A percentile compares a stretch with the other conserved stretches of the same genome.
These are phyloP conservation scores for Teratosphaeriaceae sp. DNA, from an alignment of 2,329 filamentous ascomycete genomes.

Conservation along the genomic window DNA sequence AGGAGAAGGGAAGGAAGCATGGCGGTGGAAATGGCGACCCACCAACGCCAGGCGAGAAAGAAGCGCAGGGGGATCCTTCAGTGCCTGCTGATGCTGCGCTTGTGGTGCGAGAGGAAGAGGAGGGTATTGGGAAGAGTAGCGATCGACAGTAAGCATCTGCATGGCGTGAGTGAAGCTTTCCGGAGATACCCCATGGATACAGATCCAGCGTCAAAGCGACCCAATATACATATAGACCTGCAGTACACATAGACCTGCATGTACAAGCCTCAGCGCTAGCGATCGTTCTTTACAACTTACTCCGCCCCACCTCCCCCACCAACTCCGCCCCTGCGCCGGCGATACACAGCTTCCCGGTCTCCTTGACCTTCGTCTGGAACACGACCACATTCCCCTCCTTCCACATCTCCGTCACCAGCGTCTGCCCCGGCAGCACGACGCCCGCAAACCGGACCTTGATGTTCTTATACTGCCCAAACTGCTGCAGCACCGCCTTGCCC, in stretches of 20 bases:
- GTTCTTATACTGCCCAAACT: conserved; percentile 77
- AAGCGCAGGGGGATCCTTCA: too few relatives aligned
- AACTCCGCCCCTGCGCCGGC: conserved; percentile 74
- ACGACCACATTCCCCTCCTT: conserved; percentile 71
- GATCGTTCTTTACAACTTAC: conserved; percentile 43
- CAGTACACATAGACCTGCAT: too few relatives aligned
- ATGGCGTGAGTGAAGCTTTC: too few relatives aligned
- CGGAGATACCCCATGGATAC: too few relatives aligned
- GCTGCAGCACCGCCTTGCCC: conserved; percentile 82
- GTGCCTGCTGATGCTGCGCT: too few relatives aligned
- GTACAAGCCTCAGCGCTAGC: too few relatives aligned
- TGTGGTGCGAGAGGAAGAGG: too few relatives aligned
- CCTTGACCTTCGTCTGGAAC: conserved; percentile 84
- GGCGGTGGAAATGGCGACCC: not conserved
- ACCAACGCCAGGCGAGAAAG: too few relatives aligned
- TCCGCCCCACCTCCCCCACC: conserved; percentile 40
- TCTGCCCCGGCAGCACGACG: conserved; percentile 78
- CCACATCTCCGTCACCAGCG: conserved; percentile 92
- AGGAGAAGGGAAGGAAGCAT: conserved; percentile 6
- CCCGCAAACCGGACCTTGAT: conserved; percentile 90
- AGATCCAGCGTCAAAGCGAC: too few relatives aligned
- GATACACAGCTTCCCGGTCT: conserved; percentile 87
- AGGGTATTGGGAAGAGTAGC: too few relatives aligned
- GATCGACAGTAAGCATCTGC: too few relatives aligned
- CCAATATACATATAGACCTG: too few relatives aligned